Evolutionary conservation across 2,329 filamentous ascomycete species (phyloP), one percentile per base, ranked within the genome.

Genomic region (Beauveria varroae): DNA sequence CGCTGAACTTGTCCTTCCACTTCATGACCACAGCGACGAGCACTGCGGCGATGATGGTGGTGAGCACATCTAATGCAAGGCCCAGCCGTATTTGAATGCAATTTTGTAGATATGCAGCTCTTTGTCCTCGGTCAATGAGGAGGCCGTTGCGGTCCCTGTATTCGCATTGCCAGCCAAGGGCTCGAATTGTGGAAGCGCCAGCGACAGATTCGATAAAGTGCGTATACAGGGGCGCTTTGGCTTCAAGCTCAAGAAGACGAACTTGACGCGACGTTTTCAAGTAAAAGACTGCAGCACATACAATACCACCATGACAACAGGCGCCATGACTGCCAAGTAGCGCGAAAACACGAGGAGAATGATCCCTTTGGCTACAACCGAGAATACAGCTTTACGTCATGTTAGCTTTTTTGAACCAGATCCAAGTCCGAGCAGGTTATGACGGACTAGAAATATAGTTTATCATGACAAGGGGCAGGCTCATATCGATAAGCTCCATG

Each of bases 21-120:
- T 62, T 52, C 2, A 80, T 75, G 1, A 78, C 76, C 0, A 82
- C 66, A 1, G 62, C 69, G 5, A 82, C 76, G 3, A 83, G 65
- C 2, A 80, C 64, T 0, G 77, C 72, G 1, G 79, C 79, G 30
- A 83, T 71, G 5, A 28, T 18, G 12, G 46, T 4, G 14, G 14
- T 49, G 5, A 49, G 46, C 22, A 49, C 14, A 49, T 49, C 12
- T 49, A 49, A 16, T 24, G 46, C 46, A 28, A 49, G 18, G 12
- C 46, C 16, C 16, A 49, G 12, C 24, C 46, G 28, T 49, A 7
- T 28, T 28, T 28, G 24, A 16, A 49, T 28, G 24, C 46, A 49
- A 16, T 7, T 18, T 28, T 49, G 46, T 1, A 49, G 14, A 49
- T 49, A 49, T n/a, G 24, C 24, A 8, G 46, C 46, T 49, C 46